These are phyloP conservation scores for Euphorbia lathyris DNA, from an alignment of 345 rosid genomes.

Conservation along the genomic window DNA sequence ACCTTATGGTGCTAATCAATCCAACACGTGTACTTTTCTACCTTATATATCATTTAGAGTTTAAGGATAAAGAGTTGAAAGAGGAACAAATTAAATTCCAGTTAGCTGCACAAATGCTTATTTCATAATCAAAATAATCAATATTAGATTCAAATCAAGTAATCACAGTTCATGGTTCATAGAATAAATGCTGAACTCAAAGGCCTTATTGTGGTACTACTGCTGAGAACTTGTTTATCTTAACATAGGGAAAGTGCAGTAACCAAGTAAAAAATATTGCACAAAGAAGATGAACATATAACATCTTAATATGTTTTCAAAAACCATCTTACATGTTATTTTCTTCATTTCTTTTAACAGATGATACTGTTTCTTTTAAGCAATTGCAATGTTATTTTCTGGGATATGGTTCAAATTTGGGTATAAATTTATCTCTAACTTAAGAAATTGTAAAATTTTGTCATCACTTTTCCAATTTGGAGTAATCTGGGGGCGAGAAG, in stretches of 20 bases:
- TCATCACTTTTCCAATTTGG: too few species aligned
- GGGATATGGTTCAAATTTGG: background rate
- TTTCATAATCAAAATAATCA: background rate
- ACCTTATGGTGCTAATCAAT: slow-evolving; percentile 5
- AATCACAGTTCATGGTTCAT: background rate
- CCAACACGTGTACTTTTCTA: slow-evolving; percentile 5
- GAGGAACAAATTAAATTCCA: background rate
- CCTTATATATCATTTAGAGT: slow-evolving; percentile 5
- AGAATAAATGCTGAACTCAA: background rate
- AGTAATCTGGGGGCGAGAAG: too few species aligned
- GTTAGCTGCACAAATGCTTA: background rate
- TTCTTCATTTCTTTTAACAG: background rate
- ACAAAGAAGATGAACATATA: background rate
- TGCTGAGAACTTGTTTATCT: background rate
- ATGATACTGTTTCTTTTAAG: background rate
- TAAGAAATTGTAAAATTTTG: too few species aligned
- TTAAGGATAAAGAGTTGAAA: background rate
- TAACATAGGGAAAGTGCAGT: background rate
- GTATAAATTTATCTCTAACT: too few species aligned
- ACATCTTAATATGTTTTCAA: background rate
- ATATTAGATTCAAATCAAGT: background rate
- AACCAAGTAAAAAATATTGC: background rate
- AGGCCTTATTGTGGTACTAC: background rate
- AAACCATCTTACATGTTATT: background rate
- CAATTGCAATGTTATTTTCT: background rate